A percentile compares a stretch with the other conserved stretches of the same genome.
Conservation (phyloP, 2,329 filamentous ascomycete species). For the Coleophoma cylindrospora region DNA sequence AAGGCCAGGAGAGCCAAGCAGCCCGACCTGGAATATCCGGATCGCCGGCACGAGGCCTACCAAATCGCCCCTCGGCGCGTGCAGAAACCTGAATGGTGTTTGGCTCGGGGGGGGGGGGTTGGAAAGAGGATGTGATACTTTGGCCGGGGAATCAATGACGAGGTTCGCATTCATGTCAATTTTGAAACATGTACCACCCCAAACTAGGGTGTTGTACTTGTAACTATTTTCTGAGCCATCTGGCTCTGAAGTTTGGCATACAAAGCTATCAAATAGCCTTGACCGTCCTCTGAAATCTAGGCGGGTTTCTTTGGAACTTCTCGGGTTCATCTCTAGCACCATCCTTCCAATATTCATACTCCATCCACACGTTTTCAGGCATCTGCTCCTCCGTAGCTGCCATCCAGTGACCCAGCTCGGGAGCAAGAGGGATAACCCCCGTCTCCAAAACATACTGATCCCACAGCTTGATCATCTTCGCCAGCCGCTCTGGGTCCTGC, state of each 20-base stretch:
- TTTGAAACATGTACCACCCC: too few relatives aligned
- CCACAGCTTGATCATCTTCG: constrained; percentile 47
- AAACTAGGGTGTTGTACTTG: too few relatives aligned
- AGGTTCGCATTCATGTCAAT: too few relatives aligned
- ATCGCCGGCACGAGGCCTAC: too few relatives aligned
- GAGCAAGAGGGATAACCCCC: constrained; percentile 53
- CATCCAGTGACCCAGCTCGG: constrained; percentile 52
- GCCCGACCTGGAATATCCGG: too few relatives aligned
- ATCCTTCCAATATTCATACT: constrained; percentile 59
- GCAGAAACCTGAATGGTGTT: too few relatives aligned
- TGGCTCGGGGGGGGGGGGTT: too few relatives aligned
- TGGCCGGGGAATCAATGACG: too few relatives aligned
- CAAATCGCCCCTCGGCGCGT: too few relatives aligned
- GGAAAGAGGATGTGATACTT: too few relatives aligned
- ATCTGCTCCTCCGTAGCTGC: constrained; percentile 60
- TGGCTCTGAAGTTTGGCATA: neutral
- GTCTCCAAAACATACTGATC: constrained; percentile 54
- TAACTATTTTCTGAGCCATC: neutral
- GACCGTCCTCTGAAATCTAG: constrained; percentile 9
- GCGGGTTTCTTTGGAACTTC: constrained; percentile 7
- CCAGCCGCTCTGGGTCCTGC: constrained; percentile 35
- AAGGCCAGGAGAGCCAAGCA: too few relatives aligned
- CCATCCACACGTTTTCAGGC: constrained; percentile 61
- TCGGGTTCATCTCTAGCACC: constrained; percentile 30
- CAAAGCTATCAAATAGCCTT: constrained; percentile 2